Evolutionary conservation across 805 yeast species (phyloP).

Genomic region (Kuraishia molischiana): DNA sequence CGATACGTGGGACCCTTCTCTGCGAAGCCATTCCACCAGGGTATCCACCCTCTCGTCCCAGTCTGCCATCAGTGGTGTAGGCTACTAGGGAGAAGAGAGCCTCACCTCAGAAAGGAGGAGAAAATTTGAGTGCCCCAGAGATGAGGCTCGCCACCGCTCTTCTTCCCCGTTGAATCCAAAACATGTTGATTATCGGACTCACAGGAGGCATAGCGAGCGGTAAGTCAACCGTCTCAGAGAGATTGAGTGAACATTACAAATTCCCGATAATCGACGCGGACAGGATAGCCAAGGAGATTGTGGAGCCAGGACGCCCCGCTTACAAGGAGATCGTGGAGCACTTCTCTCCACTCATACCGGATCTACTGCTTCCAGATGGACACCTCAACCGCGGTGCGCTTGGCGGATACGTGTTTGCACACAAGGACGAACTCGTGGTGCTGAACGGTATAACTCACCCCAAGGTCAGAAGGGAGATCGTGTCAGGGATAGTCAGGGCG

Average conservation of each 20-base stretch:
- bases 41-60: constrained; percentile 6
- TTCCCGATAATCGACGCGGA: constrained; percentile 83
- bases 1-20: constrained; percentile 1
- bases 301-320: constrained; percentile 69
- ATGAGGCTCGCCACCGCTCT: too few relatives aligned
- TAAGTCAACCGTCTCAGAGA: constrained; percentile 76
- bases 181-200: constrained; percentile 88
- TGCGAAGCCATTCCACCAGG: constrained; percentile 23
- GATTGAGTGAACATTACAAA: constrained; percentile 38
- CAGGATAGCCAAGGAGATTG: constrained; percentile 75
- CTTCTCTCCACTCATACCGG: constrained; percentile 47
- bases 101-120: too few relatives aligned
- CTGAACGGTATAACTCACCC: constrained; percentile 84
- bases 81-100: neutral
- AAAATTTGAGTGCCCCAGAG: too few relatives aligned
- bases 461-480: constrained; percentile 63
- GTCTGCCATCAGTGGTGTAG: neutral
- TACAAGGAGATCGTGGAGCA: constrained; percentile 53
- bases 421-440: constrained; percentile 43
- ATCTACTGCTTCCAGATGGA: constrained; percentile 35
- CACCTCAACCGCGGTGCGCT: constrained; percentile 61
- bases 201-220: constrained; percentile 99
- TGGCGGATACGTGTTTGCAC: constrained; percentile 71
- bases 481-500: constrained; percentile 39
- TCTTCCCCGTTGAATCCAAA: too few relatives aligned